Evolutionary conservation across 495 filamentous ascomycete species (phyloP).

Genomic region (Lophium mytilinum): DNA sequence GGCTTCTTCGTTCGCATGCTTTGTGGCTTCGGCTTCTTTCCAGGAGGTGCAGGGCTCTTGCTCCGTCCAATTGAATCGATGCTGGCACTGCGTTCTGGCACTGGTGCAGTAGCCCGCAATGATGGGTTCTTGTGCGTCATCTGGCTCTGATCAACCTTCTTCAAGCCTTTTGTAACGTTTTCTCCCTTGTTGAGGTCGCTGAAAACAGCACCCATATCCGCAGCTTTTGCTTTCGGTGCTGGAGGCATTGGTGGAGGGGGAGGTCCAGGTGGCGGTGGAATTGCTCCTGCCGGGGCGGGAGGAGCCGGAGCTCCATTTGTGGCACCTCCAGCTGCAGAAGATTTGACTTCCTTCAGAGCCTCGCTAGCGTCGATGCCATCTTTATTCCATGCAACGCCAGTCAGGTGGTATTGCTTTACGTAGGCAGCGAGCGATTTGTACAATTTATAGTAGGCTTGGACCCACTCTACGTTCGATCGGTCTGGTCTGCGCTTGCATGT

Average conservation of each 20-base stretch:
- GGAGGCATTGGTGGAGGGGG: constrained; percentile 76
- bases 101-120: constrained; percentile 63
- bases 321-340: constrained; percentile 36
- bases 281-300: constrained; percentile 42
- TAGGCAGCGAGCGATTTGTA: constrained; percentile 74
- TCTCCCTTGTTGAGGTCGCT: constrained; percentile 82
- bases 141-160: constrained; percentile 85
- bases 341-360: constrained; percentile 54
- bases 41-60: constrained; percentile 72
- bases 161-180: constrained; percentile 72
- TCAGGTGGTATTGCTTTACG: constrained; percentile 68
- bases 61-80: constrained; percentile 42
- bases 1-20: constrained; percentile 91
- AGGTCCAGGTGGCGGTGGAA: constrained; percentile 52
- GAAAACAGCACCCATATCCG: constrained; percentile 75
- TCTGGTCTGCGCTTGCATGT: constrained; percentile 8
- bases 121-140: constrained; percentile 99
- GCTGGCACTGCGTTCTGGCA: constrained; percentile 52
- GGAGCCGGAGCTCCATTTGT: constrained; percentile 35
- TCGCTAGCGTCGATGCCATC: constrained; percentile 65
- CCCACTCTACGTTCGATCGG: constrained; percentile 55
- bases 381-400: constrained; percentile 83
- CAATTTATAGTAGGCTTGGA: constrained; percentile 78
- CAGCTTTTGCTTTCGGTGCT: constrained; percentile 30
- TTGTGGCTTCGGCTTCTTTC: constrained; percentile 89